phyloP scores from a whole-genome alignment of 2,329 filamentous ascomycete species.

The Dactylellina haptotyla region DNA sequence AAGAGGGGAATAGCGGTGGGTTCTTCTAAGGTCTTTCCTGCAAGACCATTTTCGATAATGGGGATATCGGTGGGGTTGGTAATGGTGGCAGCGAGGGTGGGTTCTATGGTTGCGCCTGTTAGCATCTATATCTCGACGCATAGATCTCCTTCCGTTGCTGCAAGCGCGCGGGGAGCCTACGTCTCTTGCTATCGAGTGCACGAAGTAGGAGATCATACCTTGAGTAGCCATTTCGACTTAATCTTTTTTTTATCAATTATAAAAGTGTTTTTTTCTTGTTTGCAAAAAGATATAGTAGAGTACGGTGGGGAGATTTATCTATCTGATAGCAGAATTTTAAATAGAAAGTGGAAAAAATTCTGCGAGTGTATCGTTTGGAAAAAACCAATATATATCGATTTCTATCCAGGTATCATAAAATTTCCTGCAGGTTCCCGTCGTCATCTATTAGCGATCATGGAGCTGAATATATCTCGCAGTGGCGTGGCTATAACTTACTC shows the following conservation, averaged over 20 bases:
- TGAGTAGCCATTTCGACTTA: constrained; percentile 32
- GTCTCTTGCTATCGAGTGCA: too few relatives aligned
- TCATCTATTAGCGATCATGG: constrained; percentile 16
- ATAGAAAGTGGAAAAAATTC: constrained; percentile 1
- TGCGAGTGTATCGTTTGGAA: constrained; percentile 19
- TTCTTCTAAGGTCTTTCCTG: constrained; percentile 37
- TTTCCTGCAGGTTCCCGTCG: constrained; percentile 40
- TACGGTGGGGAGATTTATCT: constrained; percentile 6
- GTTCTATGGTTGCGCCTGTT: constrained; percentile 5
- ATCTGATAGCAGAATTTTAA: neutral
- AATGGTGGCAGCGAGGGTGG: constrained; percentile 34
- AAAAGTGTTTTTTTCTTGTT: constrained; percentile 13
- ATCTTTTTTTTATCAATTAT: constrained; percentile 29
- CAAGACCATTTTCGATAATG: constrained; percentile 28
- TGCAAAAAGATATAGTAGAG: neutral
- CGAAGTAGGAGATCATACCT: too few relatives aligned
- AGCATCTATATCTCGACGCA: constrained; percentile 9
- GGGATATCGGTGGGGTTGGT: constrained; percentile 46
- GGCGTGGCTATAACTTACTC: constrained; percentile 18
- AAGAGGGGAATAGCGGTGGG: constrained; percentile 31
- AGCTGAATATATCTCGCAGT: constrained; percentile 1
- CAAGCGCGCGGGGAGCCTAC: too few relatives aligned
- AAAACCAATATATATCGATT: constrained; percentile 20
- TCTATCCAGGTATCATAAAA: constrained; percentile 21
- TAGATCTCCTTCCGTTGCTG: too few relatives aligned